A percentile compares a stretch with the other conserved stretches of the same genome.
Conservation (phyloP, 192 early-diverging fungal species). For the Rhizoclosmatium sp. region DNA sequence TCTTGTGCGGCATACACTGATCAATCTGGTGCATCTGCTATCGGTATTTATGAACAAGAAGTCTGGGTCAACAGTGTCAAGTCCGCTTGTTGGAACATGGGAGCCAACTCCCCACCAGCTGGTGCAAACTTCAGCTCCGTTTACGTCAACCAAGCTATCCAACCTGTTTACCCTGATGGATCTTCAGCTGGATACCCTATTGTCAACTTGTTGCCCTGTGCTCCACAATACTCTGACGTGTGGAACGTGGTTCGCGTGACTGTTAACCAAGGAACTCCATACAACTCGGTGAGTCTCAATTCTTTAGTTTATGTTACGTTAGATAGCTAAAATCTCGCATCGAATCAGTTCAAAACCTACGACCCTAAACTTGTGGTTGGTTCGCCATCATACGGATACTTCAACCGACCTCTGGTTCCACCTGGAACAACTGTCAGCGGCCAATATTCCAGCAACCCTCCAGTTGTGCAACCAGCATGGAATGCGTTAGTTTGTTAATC, state of each 20-base stretch:
- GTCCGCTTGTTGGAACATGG: slow-evolving; percentile 39
- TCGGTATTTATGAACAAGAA: not conserved
- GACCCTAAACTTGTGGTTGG: not conserved
- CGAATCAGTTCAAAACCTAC: slow-evolving; percentile 24
- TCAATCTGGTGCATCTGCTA: slow-evolving; percentile 24
- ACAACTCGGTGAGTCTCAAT: slow-evolving; percentile 16
- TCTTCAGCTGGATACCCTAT: slow-evolving; percentile 34
- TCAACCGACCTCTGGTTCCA: slow-evolving; percentile 39
- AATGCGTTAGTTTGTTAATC: slow-evolving; percentile 11
- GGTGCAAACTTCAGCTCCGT: not conserved
- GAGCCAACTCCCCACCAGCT: slow-evolving; percentile 21
- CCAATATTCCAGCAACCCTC: slow-evolving; percentile 2
- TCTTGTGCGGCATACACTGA: slow-evolving; percentile 24
- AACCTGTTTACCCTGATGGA: slow-evolving; percentile 34
- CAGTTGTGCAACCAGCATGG: slow-evolving; percentile 29
- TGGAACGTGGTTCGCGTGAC: slow-evolving; percentile 28
- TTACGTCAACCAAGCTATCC: slow-evolving; percentile 24
- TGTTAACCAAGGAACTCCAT: slow-evolving; percentile 13
- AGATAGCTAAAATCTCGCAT: not conserved
- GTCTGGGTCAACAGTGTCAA: slow-evolving; percentile 28
- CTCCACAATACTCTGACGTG: slow-evolving; percentile 28
- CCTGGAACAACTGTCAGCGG: slow-evolving; percentile 16
- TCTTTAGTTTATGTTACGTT: not conserved
- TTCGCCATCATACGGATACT: slow-evolving; percentile 29
- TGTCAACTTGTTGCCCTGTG: slow-evolving; percentile 17